phyloP scores from a whole-genome alignment of 208 protist species.

The Trypanosoma conorhini region DNA sequence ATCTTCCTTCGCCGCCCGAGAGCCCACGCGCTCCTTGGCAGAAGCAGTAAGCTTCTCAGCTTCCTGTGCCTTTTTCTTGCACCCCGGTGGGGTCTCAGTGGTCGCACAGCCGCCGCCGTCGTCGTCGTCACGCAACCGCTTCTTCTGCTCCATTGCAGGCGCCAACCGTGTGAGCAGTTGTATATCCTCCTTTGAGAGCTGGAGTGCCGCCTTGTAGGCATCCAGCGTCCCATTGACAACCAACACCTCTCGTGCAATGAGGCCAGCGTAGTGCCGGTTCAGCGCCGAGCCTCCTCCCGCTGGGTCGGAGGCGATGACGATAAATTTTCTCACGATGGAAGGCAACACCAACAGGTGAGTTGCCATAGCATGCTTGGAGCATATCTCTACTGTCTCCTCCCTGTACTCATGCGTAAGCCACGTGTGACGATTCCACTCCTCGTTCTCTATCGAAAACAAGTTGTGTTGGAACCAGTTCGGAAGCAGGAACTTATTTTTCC shows the following conservation, averaged over 20 bases:
- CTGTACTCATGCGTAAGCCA: conserved; percentile 81
- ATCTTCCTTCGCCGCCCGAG: neutral
- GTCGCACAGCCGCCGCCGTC: too few relatives aligned
- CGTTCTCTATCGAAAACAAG: conserved; percentile 76
- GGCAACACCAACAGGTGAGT: conserved; percentile 76
- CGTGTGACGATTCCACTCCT: conserved; percentile 84
- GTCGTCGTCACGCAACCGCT: conserved; percentile 2
- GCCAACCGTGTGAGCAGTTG: conserved; percentile 41
- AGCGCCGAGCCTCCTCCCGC: conserved; percentile 38
- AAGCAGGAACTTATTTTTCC: conserved; percentile 74
- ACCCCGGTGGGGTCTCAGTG: neutral
- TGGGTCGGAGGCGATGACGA: conserved; percentile 36
- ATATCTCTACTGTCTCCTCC: conserved; percentile 80
- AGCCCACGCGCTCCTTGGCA: neutral
- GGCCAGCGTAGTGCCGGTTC: conserved; percentile 61
- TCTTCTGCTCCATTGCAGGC: conserved; percentile 44
- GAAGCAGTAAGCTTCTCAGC: neutral
- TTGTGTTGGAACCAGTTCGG: conserved; percentile 87
- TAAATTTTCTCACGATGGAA: conserved; percentile 54
- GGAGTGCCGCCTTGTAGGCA: conserved; percentile 58
- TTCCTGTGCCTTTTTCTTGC: neutral
- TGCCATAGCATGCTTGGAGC: conserved; percentile 68
- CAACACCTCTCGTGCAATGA: conserved; percentile 84
- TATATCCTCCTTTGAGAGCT: conserved; percentile 45
- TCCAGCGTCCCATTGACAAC: conserved; percentile 45